Percentiles rank a stretch among this genome's conserved stretches.
phyloP scores from a whole-genome alignment of 805 yeast genomes.

The Candida namnaoensis region DNA sequence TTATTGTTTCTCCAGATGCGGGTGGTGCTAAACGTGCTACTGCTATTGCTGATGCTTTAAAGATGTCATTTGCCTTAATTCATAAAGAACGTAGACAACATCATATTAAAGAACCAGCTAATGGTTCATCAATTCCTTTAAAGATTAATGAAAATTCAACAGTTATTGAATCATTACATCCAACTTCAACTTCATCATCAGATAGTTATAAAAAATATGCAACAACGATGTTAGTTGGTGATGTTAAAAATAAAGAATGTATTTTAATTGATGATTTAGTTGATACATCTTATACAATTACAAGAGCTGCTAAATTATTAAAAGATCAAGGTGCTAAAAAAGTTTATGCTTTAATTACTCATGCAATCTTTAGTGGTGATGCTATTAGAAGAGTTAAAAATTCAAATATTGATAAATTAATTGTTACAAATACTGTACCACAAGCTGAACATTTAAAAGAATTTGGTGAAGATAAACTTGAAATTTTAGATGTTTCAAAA shows the following conservation, averaged over 20 bases:
- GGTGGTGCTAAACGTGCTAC: conserved; percentile 99
- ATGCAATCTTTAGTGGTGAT: conserved; percentile 89
- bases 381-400: conserved; percentile 64
- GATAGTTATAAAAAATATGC: conserved; percentile 36
- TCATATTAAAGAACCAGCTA: conserved; percentile 24
- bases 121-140: conserved; percentile 19
- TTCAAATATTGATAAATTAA: conserved; percentile 71
- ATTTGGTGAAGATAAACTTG: conserved; percentile 50
- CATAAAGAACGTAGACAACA: conserved; percentile 81
- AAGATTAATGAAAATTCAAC: conserved; percentile 7
- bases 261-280: conserved; percentile 90
- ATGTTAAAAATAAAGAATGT: conserved; percentile 78
- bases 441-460: conserved; percentile 50
- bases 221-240: conserved; percentile 94
- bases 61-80: conserved; percentile 85
- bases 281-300: conserved; percentile 88
- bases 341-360: conserved; percentile 85
- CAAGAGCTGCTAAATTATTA: conserved; percentile 84
- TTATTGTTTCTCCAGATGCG: conserved; percentile 95
- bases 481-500: conserved; percentile 79
- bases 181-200: conserved; percentile 10
- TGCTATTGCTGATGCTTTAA: conserved; percentile 83
- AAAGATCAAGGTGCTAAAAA: conserved; percentile 89
- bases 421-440: conserved; percentile 89
- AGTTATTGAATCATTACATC: conserved; percentile 9